These are phyloP conservation scores for Paramecium pentaurelia DNA, from an alignment of 73 alveolate genomes.

Conservation along the genomic window DNA sequence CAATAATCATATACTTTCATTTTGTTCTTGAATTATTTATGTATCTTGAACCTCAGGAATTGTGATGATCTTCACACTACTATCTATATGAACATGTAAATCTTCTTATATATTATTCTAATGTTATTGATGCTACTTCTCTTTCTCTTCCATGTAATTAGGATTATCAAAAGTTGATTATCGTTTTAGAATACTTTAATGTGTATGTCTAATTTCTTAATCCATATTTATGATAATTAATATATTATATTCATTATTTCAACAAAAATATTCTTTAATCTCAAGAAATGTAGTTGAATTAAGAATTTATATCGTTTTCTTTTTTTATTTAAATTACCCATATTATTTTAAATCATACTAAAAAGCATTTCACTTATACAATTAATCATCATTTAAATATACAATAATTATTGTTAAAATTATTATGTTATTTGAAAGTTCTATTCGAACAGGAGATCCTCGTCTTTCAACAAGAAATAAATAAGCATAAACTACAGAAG, in stretches of 20 bases:
- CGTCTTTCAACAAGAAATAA: background rate
- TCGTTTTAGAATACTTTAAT: background rate
- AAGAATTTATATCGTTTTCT: background rate
- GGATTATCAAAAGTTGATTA: slow-evolving; percentile 20
- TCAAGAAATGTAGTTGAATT: background rate
- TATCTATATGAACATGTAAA: background rate
- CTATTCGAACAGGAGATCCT: background rate
- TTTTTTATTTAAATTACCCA: background rate
- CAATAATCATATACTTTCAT: background rate
- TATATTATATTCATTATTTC: background rate
- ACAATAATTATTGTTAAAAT: background rate
- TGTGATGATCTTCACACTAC: background rate
- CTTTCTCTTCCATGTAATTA: slow-evolving; percentile 9
- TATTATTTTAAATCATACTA: too few relatives aligned
- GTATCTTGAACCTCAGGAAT: background rate
- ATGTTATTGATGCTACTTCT: background rate
- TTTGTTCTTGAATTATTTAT: background rate
- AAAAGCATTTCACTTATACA: too few relatives aligned
- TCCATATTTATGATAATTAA: background rate
- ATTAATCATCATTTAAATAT: background rate
- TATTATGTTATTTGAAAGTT: background rate
- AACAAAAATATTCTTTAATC: background rate
- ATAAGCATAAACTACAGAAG: background rate
- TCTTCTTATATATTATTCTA: background rate
- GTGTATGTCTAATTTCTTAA: background rate